Evolutionary conservation across 2,329 filamentous ascomycete species (phyloP), one percentile per base, ranked within the genome.

Genomic region (Fusarium solani-melongenae): DNA sequence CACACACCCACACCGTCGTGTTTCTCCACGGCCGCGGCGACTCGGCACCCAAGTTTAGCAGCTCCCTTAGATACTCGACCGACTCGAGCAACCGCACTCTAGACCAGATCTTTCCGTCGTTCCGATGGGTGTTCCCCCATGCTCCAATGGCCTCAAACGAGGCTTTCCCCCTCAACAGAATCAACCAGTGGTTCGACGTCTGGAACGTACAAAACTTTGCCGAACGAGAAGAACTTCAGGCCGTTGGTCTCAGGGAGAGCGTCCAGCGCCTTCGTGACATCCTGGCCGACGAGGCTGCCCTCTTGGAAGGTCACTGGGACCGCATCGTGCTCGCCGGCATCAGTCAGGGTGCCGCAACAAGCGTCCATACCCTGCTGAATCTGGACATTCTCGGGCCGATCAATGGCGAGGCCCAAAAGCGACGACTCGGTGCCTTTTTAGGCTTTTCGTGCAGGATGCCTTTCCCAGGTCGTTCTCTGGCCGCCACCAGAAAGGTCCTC

Each of bases 141-240:
- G 84, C 86, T 2, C 82, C 82, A 12, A 24, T 76, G 38, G 76
- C 78, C 61, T 44, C 77, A 58, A 73, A 78, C 53, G 79, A 81
- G 62, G 67, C 61, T 6, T 67, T 62, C 15, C 71, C 70, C 9
- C 31, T 39, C 14, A 29, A 80, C 29, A 68, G 76, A 9, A 64
- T 73, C 64, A 80, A 83, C 10, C 85, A 87, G 72, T 89, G 87
- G 87, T 89, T 88, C 75, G 86, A 89, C 73, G 81, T 88, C 53
- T 86, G 82, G 80, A 84, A 85, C 58, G 78, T 83, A 1, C 73
- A 79, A 20, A 78, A 86, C 64, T 83, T 85, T 24, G 49, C 79
- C 1, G 79, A 84, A 12, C 75, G 78, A 14, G 85, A 88, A 67
- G 84, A 86, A 5, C 66, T 86, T 6, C 86, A 88, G 75, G 77